phyloP scores from a whole-genome alignment of 495 filamentous ascomycete species.

The Symbiotaphrina buchneri region DNA sequence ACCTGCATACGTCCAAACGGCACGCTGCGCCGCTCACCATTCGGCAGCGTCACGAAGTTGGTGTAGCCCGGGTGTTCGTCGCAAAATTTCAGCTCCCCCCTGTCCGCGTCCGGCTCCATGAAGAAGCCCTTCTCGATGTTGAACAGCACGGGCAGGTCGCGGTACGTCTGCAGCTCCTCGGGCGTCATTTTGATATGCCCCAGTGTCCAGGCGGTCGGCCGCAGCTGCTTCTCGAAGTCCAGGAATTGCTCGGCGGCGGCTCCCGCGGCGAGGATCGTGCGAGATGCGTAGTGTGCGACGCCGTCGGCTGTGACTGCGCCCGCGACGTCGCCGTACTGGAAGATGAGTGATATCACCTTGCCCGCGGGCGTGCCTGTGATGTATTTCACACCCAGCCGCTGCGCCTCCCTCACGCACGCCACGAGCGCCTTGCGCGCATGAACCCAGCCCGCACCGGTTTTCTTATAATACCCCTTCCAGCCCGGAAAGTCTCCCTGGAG shows the following conservation, averaged over 20 bases:
- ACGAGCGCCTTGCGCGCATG: constrained; percentile 22
- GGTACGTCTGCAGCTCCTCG: constrained; percentile 18
- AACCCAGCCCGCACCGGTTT: constrained; percentile 24
- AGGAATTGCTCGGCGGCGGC: constrained; percentile 22
- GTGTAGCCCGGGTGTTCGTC: constrained; percentile 33
- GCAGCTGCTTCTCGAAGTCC: constrained; percentile 27
- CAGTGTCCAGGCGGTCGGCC: constrained; percentile 30
- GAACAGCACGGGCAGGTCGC: constrained; percentile 24
- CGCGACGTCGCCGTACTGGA: constrained; percentile 12
- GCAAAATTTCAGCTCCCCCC: constrained; percentile 27
- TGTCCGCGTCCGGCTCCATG: constrained; percentile 28
- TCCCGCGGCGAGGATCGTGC: constrained; percentile 22
- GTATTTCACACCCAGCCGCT: constrained; percentile 20
- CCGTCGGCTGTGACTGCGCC: constrained; percentile 18
- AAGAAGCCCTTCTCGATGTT: constrained; percentile 29
- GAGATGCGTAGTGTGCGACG: constrained; percentile 12
- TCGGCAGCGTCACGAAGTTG: constrained; percentile 16
- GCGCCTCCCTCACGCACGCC: constrained; percentile 19
- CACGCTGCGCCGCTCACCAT: constrained; percentile 12
- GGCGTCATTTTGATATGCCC: constrained; percentile 24
- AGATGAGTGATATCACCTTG: constrained; percentile 14
- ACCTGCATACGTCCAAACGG: constrained; percentile 26
- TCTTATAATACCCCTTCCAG: constrained; percentile 25
- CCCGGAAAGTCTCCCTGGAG: constrained; percentile 23
- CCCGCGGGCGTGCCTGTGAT: constrained; percentile 19